Evolutionary conservation across 345 rosid species (phyloP).

Genomic region (Heritiera fomes): DNA sequence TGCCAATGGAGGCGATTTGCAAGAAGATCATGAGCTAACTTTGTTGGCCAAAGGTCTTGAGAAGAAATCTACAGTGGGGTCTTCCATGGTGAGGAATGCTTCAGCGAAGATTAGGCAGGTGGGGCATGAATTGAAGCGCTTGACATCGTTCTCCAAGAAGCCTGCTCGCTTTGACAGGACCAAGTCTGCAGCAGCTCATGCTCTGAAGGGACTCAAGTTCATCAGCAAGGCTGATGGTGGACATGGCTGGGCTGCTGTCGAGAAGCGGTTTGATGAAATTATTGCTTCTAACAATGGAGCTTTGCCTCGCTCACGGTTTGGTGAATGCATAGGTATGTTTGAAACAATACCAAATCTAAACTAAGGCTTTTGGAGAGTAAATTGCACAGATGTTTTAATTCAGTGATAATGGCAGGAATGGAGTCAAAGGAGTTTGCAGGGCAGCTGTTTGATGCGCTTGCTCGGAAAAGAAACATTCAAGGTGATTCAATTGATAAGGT

Average conservation of each 20-base stretch:
- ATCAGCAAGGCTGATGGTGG: constrained; percentile 70
- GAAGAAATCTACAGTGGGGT: constrained; percentile 41
- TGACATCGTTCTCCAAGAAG: constrained; percentile 52
- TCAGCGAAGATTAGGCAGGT: constrained; percentile 56
- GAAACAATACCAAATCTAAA: neutral
- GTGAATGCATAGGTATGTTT: constrained; percentile 64
- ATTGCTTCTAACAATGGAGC: constrained; percentile 50
- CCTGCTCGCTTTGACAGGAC: constrained; percentile 58
- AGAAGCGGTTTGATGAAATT: constrained; percentile 59
- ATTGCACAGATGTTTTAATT: neutral
- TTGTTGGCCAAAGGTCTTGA: constrained; percentile 50
- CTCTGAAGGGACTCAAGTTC: constrained; percentile 74
- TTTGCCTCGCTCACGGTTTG: constrained; percentile 50
- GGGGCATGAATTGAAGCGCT: constrained; percentile 60
- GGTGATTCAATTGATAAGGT: constrained; percentile 54
- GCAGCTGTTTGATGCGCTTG: constrained; percentile 67
- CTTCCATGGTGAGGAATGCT: constrained; percentile 46
- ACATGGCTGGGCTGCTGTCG: constrained; percentile 68
- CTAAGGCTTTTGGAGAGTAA: neutral
- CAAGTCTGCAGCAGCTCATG: constrained; percentile 61
- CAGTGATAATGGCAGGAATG: constrained; percentile 49
- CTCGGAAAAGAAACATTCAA: constrained; percentile 49
- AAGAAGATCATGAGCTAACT: constrained; percentile 43
- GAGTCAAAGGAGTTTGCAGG: constrained; percentile 72
- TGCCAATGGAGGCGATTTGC: constrained; percentile 31